phyloP scores from a whole-genome alignment of 2,329 filamentous ascomycete species.

The Exophiala viscosa region DNA sequence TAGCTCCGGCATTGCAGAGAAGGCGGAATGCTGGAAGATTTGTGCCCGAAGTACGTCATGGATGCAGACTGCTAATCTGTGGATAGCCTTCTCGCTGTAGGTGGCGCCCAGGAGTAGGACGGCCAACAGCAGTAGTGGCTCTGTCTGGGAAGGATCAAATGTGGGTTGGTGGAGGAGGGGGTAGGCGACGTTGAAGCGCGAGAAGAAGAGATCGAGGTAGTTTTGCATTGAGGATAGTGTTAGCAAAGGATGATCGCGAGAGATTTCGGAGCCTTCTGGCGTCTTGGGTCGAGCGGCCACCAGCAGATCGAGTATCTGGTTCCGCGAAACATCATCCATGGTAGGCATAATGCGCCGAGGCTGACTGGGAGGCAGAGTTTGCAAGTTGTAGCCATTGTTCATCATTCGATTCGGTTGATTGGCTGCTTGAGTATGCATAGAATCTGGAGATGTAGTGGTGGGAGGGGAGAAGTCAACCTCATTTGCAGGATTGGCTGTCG shows the following conservation, averaged over 20 bases:
- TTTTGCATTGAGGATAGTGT: slow-evolving; percentile 51
- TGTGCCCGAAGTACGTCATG: slow-evolving; percentile 58
- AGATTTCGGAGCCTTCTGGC: slow-evolving; percentile 47
- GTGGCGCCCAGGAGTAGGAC: slow-evolving; percentile 60
- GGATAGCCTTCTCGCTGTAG: slow-evolving; percentile 56
- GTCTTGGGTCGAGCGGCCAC: slow-evolving; percentile 48
- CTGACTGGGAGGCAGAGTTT: background rate
- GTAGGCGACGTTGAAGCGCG: slow-evolving; percentile 58
- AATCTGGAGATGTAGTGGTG: background rate
- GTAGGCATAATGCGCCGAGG: slow-evolving; percentile 25
- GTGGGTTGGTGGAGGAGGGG: slow-evolving; percentile 58
- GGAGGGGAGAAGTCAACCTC: background rate
- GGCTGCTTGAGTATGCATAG: background rate
- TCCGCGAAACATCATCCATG: slow-evolving; percentile 35
- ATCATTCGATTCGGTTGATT: background rate
- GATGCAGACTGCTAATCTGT: slow-evolving; percentile 59
- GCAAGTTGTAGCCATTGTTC: background rate
- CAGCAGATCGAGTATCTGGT: slow-evolving; percentile 49
- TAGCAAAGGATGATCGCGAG: slow-evolving; percentile 51
- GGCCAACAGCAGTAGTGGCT: slow-evolving; percentile 53
- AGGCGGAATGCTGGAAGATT: slow-evolving; percentile 57
- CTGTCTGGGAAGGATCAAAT: slow-evolving; percentile 49
- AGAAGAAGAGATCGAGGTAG: slow-evolving; percentile 59
- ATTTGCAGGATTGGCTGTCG: background rate
- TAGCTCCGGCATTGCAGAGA: slow-evolving; percentile 56